A percentile compares a stretch with the other conserved stretches of the same genome.
Evolutionary conservation across 1,284 basidiomycete genomes (phyloP).

Genomic region (Moesziomyces parantarcticus): DNA sequence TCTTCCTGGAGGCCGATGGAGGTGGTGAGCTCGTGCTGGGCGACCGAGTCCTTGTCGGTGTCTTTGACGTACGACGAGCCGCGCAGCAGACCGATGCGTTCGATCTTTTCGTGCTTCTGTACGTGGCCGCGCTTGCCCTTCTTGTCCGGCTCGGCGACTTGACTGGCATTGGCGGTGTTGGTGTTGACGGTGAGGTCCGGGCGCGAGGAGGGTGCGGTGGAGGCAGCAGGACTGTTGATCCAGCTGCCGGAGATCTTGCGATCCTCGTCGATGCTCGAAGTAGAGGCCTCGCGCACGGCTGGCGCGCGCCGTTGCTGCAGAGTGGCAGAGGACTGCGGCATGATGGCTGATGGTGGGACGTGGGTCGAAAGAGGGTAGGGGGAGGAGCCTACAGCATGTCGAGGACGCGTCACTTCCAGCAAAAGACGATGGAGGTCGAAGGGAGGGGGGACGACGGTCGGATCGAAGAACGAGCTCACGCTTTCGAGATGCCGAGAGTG

Average conservation of each 20-base stretch:
- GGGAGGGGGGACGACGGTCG: too few relatives aligned
- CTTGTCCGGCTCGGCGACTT: not conserved
- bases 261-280: slow-evolving; percentile 45
- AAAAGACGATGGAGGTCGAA: too few relatives aligned
- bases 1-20: slow-evolving; percentile 55
- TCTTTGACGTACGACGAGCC: slow-evolving; percentile 42
- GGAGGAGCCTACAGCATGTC: slow-evolving; percentile 8
- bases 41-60: slow-evolving; percentile 26
- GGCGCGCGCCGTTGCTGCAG: slow-evolving; percentile 27
- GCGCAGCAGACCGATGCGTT: slow-evolving; percentile 45
- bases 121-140: slow-evolving; percentile 34
- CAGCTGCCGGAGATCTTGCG: slow-evolving; percentile 40
- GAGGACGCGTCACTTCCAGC: not conserved
- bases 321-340: slow-evolving; percentile 14
- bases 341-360: slow-evolving; percentile 1
- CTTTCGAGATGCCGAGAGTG: too few relatives aligned
- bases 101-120: slow-evolving; percentile 43
- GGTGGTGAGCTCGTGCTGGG: slow-evolving; percentile 39
- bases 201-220: not conserved
- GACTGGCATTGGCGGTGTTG: not conserved
- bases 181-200: slow-evolving; percentile 17
- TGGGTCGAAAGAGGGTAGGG: too few relatives aligned
- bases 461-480: too few relatives aligned
- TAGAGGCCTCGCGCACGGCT: slow-evolving; percentile 33
- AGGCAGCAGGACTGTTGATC: slow-evolving; percentile 2